These are phyloP conservation scores for Podaxis sp. DNA, from an alignment of 768 basidiomycete species.

Conservation along the genomic window DNA sequence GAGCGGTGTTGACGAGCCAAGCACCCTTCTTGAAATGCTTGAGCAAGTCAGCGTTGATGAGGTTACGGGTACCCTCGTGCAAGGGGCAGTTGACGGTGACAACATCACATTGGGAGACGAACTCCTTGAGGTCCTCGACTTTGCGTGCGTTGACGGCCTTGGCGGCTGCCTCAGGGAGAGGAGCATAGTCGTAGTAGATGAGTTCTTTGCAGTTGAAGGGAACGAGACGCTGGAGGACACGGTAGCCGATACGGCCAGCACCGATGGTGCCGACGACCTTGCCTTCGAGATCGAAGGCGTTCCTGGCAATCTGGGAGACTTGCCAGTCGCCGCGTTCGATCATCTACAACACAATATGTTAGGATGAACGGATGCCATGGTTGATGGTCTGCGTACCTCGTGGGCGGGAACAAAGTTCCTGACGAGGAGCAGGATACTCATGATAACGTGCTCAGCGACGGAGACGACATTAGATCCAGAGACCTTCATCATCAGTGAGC, in stretches of 20 bases:
- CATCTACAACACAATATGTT: constrained; percentile 44
- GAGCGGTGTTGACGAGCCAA: constrained; percentile 92
- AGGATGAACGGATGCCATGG: background rate
- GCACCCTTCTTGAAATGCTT: constrained; percentile 90
- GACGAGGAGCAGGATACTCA: constrained; percentile 89
- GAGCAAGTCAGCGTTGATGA: constrained; percentile 80
- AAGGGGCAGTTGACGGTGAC: constrained; percentile 88
- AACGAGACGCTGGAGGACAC: constrained; percentile 74
- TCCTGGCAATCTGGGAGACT: constrained; percentile 79
- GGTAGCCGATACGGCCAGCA: constrained; percentile 78
- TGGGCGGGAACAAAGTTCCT: constrained; percentile 89
- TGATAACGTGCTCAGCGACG: constrained; percentile 88
- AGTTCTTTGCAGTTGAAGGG: constrained; percentile 91
- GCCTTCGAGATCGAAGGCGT: constrained; percentile 85
- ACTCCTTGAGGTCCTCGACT: constrained; percentile 72
- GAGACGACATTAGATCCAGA: constrained; percentile 90
- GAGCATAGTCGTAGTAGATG: constrained; percentile 84
- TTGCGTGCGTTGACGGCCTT: constrained; percentile 69
- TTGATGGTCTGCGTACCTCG: constrained; percentile 45
- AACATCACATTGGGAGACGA: constrained; percentile 67
- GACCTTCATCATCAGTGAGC: constrained; percentile 35
- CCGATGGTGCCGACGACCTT: constrained; percentile 94
- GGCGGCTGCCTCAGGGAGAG: constrained; percentile 65
- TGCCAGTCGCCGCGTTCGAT: constrained; percentile 86
- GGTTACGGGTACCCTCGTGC: constrained; percentile 79